Evolutionary conservation across 1,284 basidiomycete species (phyloP), one percentile per base, ranked within the genome.

Genomic region (Clitocybe nebularis): DNA sequence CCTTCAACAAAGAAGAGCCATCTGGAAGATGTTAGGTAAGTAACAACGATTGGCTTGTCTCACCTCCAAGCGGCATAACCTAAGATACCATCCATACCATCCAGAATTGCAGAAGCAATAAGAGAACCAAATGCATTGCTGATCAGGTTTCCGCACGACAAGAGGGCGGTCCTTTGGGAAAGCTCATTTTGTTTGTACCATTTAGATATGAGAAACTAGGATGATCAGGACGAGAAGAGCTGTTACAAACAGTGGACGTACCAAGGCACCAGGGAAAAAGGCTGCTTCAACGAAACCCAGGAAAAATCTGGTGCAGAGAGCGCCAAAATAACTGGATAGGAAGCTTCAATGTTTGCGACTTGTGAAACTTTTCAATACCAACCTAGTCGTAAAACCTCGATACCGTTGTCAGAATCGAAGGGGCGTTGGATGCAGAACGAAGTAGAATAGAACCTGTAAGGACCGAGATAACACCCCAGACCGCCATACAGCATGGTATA

Each of bases 1-100:
- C 84, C 83, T 62, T 88, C 82, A 29, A 87, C 80, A 59, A 72
- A 88, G 68, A 89, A 89, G 1, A 90, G 67, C 86, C 84, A 88
- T 55, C 77, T 62, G 53, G 16, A 57, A 29, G 25, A 13, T 33
- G 17, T n/a, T n/a, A n/a, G n/a, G n/a, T n/a, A n/a, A 2, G 23
- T 28, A 23, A 16, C 3, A 4, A 17, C 4, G 25, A 11, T 11
- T 7, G 16, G 21, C 37, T 14, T 17, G 17, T n/a, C 64, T 48
- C 48, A 74, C 75, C 79, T 67, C 86, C 87, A 91, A 1, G 84
- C 84, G 0, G 83, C 65, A 45, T 80, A 76, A 1, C 85, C 84
- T 4, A 81, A 66, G 36, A 71, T 72, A 1, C 84, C 85, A 26
- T 84, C 66, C 85, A 89, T 86, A 22, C 71, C 72, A 40, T 66